Conservation (phyloP, 2,329 filamentous ascomycete genomes). For the Stagonosporopsis rhizophila region DNA sequence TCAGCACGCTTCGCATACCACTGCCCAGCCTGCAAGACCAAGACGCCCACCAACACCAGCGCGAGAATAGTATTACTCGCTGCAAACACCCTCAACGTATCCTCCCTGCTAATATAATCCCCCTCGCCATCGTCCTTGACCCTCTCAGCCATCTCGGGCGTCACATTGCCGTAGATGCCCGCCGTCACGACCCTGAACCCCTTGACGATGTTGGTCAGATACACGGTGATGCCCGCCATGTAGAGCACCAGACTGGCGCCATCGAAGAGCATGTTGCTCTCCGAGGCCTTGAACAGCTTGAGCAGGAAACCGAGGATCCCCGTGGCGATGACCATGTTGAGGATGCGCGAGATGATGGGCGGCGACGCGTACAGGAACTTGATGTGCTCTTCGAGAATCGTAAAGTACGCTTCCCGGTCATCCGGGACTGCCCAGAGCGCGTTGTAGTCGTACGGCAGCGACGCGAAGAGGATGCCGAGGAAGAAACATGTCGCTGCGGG, state of each 20-base stretch:
- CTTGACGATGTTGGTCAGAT: constrained; percentile 96
- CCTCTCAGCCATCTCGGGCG: constrained; percentile 43
- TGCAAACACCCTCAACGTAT: constrained; percentile 86
- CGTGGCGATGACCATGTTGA: constrained; percentile 90
- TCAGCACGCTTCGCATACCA: constrained; percentile 99
- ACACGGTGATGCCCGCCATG: constrained; percentile 88
- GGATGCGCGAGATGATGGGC: constrained; percentile 87
- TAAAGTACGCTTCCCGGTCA: constrained; percentile 73
- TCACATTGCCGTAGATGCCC: constrained; percentile 67
- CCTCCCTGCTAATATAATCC: constrained; percentile 80
- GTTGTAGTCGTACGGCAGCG: constrained; percentile 94
- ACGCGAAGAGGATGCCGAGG: constrained; percentile 95
- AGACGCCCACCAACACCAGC: constrained; percentile 86
- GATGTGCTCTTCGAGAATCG: constrained; percentile 87
- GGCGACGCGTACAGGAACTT: constrained; percentile 90
- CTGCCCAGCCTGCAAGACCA: constrained; percentile 94
- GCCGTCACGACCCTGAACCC: constrained; percentile 83
- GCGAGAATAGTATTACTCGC: constrained; percentile 97
- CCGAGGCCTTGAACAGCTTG: constrained; percentile 93
- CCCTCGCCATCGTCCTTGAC: constrained; percentile 50
- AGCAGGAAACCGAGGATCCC: constrained; percentile 87
- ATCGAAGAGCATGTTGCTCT: constrained; percentile 95
- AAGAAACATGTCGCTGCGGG: constrained; percentile 81
- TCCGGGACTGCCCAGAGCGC: constrained; percentile 78
- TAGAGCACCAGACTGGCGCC: constrained; percentile 75